phyloP scores from a whole-genome alignment of 257 asterid genomes.

The Echium plantagineum region DNA sequence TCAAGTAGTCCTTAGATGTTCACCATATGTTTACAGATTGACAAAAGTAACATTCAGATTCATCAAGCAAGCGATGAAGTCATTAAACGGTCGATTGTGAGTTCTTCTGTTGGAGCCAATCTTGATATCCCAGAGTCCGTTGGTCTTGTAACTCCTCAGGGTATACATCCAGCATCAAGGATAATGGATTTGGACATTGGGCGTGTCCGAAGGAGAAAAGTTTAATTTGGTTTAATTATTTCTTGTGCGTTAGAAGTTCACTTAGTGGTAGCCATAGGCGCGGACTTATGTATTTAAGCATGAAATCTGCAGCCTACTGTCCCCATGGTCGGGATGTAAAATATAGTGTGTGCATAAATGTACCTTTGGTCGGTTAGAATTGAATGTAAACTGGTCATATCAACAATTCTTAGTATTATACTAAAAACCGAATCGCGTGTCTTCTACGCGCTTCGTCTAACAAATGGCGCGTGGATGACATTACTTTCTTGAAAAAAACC shows the following conservation, averaged over 20 bases:
- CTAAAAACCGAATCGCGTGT: too few relatives aligned
- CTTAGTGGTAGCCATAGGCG: not conserved
- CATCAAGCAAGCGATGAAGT: conserved; percentile 46
- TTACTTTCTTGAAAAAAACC: too few relatives aligned
- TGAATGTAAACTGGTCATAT: too few relatives aligned
- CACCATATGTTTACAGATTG: conserved; percentile 36
- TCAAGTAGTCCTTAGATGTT: not conserved
- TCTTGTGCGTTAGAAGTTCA: too few relatives aligned
- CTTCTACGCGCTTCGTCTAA: too few relatives aligned
- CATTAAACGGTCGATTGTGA: conserved; percentile 55
- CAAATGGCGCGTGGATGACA: too few relatives aligned
- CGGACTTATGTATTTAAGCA: not conserved
- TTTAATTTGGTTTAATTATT: conserved; percentile 9
- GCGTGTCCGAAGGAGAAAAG: conserved; percentile 53
- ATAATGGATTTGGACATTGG: conserved; percentile 77
- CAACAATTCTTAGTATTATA: too few relatives aligned
- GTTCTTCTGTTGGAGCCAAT: conserved; percentile 50
- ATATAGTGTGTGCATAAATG: too few relatives aligned
- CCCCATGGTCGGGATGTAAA: not conserved
- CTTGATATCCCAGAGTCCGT: conserved; percentile 97
- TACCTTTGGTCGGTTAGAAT: too few relatives aligned
- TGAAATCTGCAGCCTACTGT: not conserved
- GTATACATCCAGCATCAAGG: conserved; percentile 45
- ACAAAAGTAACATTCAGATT: conserved; percentile 45
- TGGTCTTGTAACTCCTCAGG: conserved; percentile 47